These are phyloP conservation scores for Fusarium nodosum DNA, from an alignment of 2,329 filamentous ascomycete genomes.

Conservation along the genomic window DNA sequence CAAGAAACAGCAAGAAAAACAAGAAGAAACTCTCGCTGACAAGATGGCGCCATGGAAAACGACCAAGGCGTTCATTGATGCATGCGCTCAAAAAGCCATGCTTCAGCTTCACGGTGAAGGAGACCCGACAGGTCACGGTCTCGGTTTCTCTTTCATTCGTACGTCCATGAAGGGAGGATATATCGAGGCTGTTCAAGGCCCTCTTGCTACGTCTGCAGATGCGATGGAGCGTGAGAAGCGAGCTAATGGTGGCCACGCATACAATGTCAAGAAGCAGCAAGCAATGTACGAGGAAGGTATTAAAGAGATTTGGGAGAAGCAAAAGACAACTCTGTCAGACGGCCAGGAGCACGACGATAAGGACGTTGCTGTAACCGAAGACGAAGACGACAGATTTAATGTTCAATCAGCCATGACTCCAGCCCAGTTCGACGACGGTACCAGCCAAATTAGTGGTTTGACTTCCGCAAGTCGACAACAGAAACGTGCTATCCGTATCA, in stretches of 20 bases:
- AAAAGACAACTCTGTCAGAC: conserved; percentile 83
- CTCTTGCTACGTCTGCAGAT: conserved; percentile 78
- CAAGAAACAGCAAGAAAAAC: conserved; percentile 63
- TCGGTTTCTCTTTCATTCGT: conserved; percentile 97
- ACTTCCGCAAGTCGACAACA: conserved; percentile 73
- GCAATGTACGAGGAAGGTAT: conserved; percentile 93
- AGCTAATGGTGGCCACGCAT: conserved; percentile 92
- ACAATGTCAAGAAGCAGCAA: conserved; percentile 96
- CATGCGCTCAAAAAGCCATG: conserved; percentile 96
- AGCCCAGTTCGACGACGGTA: conserved; percentile 79
- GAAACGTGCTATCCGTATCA: conserved; percentile 80
- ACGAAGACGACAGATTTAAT: conserved; percentile 78
- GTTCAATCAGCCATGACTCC: conserved; percentile 78
- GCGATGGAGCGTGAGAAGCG: conserved; percentile 89
- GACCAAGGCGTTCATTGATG: conserved; percentile 95
- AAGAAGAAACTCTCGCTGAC: conserved; percentile 81
- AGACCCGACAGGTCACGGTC: conserved; percentile 91
- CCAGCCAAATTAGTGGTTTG: conserved; percentile 81
- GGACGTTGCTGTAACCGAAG: conserved; percentile 69
- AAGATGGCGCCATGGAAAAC: conserved; percentile 97
- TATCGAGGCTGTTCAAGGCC: conserved; percentile 81
- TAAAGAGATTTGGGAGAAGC: conserved; percentile 90
- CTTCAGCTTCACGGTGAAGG: conserved; percentile 93
- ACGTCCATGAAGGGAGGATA: conserved; percentile 99
- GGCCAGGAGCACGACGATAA: conserved; percentile 75